Evolutionary conservation across 257 asterid genomes (phyloP).

Genomic region (Gentiana dahurica): DNA sequence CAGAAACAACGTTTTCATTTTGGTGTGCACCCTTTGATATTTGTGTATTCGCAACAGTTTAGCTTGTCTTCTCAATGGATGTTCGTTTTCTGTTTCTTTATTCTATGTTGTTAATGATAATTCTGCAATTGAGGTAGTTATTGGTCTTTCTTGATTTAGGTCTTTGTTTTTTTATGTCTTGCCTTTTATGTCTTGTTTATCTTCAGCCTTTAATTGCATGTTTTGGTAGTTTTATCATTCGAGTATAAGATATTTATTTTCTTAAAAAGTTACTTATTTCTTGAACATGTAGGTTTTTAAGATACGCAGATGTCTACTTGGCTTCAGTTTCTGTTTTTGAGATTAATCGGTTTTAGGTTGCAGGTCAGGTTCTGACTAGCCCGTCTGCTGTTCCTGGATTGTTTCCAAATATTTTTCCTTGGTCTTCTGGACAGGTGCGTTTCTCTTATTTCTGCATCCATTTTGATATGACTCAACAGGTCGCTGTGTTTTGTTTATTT

Average conservation of each 20-base stretch:
- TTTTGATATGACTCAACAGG: slow-evolving; percentile 96
- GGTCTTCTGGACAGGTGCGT: slow-evolving; percentile 67
- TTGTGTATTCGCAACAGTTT: slow-evolving; percentile 28
- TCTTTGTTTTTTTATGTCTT: slow-evolving; percentile 96
- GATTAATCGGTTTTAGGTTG: slow-evolving; percentile 21
- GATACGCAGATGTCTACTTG: background rate
- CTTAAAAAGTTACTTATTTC: slow-evolving; percentile 9
- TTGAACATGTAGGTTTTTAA: slow-evolving; percentile 1
- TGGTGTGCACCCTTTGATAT: slow-evolving; percentile 74
- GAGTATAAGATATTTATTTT: slow-evolving; percentile 13
- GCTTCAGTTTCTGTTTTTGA: slow-evolving; percentile 8
- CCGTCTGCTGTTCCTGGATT: slow-evolving; percentile 59
- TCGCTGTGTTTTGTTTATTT: slow-evolving; percentile 6
- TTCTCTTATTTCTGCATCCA: background rate
- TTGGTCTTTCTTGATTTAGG: slow-evolving; percentile 92
- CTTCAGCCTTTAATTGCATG: slow-evolving; percentile 87
- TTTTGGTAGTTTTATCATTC: slow-evolving; percentile 39
- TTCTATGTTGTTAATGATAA: slow-evolving; percentile 46
- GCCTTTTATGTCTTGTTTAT: slow-evolving; percentile 94
- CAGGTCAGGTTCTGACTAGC: slow-evolving; percentile 74
- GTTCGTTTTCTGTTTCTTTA: slow-evolving; percentile 31
- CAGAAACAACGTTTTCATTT: slow-evolving; percentile 65
- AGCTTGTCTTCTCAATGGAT: slow-evolving; percentile 31
- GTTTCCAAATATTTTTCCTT: slow-evolving; percentile 71
- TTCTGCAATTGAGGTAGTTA: slow-evolving; percentile 74